phyloP scores from a whole-genome alignment of 129 eudicot genomes.

The Glebionis coronaria region DNA sequence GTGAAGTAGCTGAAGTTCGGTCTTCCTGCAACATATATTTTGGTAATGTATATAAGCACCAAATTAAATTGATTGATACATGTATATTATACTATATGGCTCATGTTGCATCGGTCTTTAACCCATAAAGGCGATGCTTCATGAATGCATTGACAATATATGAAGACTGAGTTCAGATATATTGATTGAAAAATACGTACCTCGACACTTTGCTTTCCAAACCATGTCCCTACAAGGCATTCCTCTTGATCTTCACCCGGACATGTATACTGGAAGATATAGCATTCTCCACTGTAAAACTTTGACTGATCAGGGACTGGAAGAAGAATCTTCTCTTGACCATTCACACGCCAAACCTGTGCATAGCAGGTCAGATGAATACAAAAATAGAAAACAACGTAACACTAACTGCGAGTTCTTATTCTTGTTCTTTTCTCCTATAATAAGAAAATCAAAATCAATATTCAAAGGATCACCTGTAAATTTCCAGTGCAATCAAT shows the following conservation, averaged over 20 bases:
- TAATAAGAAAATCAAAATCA: neutral
- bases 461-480: constrained; percentile 44
- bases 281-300: constrained; percentile 96
- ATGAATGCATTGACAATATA: too few species aligned
- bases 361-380: constrained; percentile 16
- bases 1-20: constrained; percentile 63
- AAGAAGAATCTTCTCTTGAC: constrained; percentile 62
- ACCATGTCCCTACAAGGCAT: constrained; percentile 82
- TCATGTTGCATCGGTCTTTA: neutral
- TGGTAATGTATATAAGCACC: neutral
- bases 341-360: constrained; percentile 98
- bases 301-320: constrained; percentile 64
- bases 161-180: neutral
- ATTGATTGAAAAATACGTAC: constrained; percentile 28
- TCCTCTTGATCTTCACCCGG: constrained; percentile 87
- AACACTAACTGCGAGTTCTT: constrained; percentile 3
- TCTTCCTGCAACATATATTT: constrained; percentile 56
- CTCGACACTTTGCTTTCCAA: constrained; percentile 83
- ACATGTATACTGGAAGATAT: constrained; percentile 78
- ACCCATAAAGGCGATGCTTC: neutral
- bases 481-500: constrained; percentile 88
- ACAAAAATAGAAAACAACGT: constrained; percentile 5
- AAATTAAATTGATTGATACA: neutral
- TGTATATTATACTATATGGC: neutral
- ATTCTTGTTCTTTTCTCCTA: constrained; percentile 19